Conservation (phyloP, 2,329 filamentous ascomycete genomes). For the Neonectria magnoliae region DNA sequence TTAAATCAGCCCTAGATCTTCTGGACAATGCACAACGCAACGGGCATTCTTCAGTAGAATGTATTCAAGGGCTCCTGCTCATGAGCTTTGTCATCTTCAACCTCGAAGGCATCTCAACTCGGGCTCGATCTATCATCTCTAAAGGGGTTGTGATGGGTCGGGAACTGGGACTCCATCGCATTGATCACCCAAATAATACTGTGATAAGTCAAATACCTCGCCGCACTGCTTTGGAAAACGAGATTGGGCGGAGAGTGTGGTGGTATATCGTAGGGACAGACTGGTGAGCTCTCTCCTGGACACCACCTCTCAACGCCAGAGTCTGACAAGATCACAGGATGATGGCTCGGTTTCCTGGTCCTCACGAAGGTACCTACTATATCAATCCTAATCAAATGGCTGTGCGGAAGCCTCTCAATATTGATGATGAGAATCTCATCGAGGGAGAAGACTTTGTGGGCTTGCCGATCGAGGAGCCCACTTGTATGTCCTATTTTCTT, state of each 20-base stretch:
- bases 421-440: conserved; percentile 50
- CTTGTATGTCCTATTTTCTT: conserved; percentile 51
- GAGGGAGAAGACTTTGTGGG: conserved; percentile 42
- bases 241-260: conserved; percentile 55
- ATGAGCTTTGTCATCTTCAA: conserved; percentile 51
- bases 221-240: conserved; percentile 41
- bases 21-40: conserved; percentile 45
- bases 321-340: conserved; percentile 43
- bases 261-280: conserved; percentile 56
- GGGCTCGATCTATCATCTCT: conserved; percentile 9
- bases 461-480: conserved; percentile 45
- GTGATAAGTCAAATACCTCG: conserved; percentile 34
- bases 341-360: conserved; percentile 48
- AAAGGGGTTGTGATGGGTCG: conserved; percentile 13
- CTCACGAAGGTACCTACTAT: conserved; percentile 48
- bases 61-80: conserved; percentile 48
- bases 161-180: conserved; percentile 47
- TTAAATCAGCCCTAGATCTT: conserved; percentile 45
- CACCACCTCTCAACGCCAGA: neutral
- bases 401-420: conserved; percentile 51
- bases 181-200: conserved; percentile 47
- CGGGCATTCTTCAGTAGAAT: conserved; percentile 43
- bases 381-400: conserved; percentile 53
- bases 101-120: conserved; percentile 33
- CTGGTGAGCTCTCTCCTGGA: conserved; percentile 43